phyloP scores from a whole-genome alignment of 83 land plant species.

The Picea mariana region DNA sequence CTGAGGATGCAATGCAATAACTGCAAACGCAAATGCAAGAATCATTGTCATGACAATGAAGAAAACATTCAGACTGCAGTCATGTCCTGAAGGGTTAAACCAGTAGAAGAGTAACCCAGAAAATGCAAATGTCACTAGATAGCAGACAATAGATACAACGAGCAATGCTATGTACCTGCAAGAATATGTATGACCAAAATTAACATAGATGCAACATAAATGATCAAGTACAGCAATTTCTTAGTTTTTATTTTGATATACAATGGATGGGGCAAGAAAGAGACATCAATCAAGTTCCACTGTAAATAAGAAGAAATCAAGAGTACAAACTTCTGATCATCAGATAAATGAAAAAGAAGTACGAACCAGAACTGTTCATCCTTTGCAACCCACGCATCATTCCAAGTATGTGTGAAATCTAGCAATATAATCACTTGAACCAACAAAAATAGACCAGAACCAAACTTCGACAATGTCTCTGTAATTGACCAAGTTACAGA shows the following conservation, averaged over 20 bases:
- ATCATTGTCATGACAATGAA: conserved; percentile 84
- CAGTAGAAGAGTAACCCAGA: conserved; percentile 89
- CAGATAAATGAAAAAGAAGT: neutral
- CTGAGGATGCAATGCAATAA: conserved; percentile 86
- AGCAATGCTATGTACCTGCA: conserved; percentile 88
- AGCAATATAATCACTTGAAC: conserved; percentile 22
- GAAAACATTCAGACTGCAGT: conserved; percentile 87
- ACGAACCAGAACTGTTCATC: conserved; percentile 50
- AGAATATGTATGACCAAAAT: neutral
- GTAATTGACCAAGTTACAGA: conserved; percentile 18
- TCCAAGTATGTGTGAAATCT: conserved; percentile 30
- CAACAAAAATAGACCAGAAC: conserved; percentile 66
- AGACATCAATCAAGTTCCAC: neutral
- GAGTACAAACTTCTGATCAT: neutral
- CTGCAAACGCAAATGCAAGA: conserved; percentile 69
- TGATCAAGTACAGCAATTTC: neutral
- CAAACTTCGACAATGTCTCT: conserved; percentile 82
- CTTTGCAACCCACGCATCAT: conserved; percentile 24
- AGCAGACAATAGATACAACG: conserved; percentile 67
- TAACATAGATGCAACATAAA: neutral
- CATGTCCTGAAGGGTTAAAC: conserved; percentile 93
- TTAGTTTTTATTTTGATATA: conserved; percentile 22
- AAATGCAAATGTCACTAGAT: conserved; percentile 64
- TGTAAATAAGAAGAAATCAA: neutral
- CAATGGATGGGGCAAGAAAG: conserved; percentile 2